phyloP scores from a whole-genome alignment of 2,329 filamentous ascomycete species.

The Sphaerulina musiva region DNA sequence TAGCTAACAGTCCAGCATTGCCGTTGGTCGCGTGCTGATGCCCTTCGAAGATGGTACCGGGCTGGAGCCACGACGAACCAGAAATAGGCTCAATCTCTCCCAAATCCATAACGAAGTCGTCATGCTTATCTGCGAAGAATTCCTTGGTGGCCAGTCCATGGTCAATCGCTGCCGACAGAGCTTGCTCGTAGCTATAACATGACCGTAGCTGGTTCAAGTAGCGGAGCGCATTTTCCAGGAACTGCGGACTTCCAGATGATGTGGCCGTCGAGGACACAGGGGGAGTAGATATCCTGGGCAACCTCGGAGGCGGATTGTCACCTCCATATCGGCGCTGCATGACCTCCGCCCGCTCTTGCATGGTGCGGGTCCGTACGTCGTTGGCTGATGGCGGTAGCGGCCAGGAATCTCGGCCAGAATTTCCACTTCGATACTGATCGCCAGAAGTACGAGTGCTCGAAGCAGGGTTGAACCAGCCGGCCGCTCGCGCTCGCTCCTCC shows the following conservation, averaged over 20 bases:
- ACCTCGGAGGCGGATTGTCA: conserved; percentile 30
- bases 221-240: conserved; percentile 53
- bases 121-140: conserved; percentile 46
- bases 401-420: conserved; percentile 21
- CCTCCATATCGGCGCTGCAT: conserved; percentile 31
- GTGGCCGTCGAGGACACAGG: conserved; percentile 19
- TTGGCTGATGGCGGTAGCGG: conserved; percentile 21
- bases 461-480: conserved; percentile 28
- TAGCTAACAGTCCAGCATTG: conserved; percentile 19
- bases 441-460: conserved; percentile 8
- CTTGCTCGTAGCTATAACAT: conserved; percentile 49
- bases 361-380: conserved; percentile 20
- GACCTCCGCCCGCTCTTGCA: conserved; percentile 30
- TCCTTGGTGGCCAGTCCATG: conserved; percentile 49
- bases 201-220: conserved; percentile 55
- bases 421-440: conserved; percentile 17
- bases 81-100: conserved; percentile 45
- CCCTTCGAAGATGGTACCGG: conserved; percentile 55
- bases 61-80: conserved; percentile 55
- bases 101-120: conserved; percentile 55
- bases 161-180: conserved; percentile 47
- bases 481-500: conserved; percentile 32
- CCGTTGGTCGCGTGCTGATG: conserved; percentile 51
- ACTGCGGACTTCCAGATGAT: conserved; percentile 26
- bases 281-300: conserved; percentile 28